Percentiles rank a stretch among this genome's conserved stretches.
These are phyloP conservation scores for Populus nigra DNA, from an alignment of 345 rosid genomes.

Conservation along the genomic window DNA sequence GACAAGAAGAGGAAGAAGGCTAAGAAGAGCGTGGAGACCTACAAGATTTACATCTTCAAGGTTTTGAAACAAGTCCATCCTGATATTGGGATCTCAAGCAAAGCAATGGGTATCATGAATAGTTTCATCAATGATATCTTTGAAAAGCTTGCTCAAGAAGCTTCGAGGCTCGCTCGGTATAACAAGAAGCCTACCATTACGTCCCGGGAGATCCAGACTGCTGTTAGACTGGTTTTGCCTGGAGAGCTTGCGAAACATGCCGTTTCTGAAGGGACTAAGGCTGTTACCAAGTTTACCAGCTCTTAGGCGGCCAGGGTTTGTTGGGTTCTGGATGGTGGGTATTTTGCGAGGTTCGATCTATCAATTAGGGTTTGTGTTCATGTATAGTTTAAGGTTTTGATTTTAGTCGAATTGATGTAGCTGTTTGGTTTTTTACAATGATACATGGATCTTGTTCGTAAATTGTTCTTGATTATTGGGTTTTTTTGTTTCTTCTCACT, in stretches of 20 bases:
- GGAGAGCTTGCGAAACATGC: slow-evolving; percentile 31
- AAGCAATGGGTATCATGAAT: slow-evolving; percentile 32
- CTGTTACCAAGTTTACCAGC: slow-evolving; percentile 30
- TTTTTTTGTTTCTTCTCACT: not conserved
- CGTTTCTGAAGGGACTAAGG: slow-evolving; percentile 26
- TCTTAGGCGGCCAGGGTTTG: slow-evolving; percentile 14
- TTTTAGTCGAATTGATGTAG: not conserved
- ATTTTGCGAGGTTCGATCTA: not conserved
- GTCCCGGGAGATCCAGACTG: slow-evolving; percentile 31
- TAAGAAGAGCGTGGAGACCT: slow-evolving; percentile 27
- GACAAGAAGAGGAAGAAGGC: slow-evolving; percentile 31
- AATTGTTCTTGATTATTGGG: not conserved
- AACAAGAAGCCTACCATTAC: slow-evolving; percentile 31
- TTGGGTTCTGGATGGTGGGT: not conserved
- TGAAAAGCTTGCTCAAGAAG: slow-evolving; percentile 25
- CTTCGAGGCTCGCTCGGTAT: slow-evolving; percentile 19
- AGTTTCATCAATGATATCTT: slow-evolving; percentile 28
- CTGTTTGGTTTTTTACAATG: not conserved
- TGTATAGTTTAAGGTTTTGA: not conserved
- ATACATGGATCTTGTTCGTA: not conserved
- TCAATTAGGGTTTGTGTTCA: not conserved
- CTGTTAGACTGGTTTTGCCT: slow-evolving; percentile 17
- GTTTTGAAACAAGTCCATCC: slow-evolving; percentile 28
- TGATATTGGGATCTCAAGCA: slow-evolving; percentile 27
- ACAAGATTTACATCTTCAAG: slow-evolving; percentile 29